Base-by-base conservation (phyloP, 208 protist species). In the Tritrichomonas musculus region DNA sequence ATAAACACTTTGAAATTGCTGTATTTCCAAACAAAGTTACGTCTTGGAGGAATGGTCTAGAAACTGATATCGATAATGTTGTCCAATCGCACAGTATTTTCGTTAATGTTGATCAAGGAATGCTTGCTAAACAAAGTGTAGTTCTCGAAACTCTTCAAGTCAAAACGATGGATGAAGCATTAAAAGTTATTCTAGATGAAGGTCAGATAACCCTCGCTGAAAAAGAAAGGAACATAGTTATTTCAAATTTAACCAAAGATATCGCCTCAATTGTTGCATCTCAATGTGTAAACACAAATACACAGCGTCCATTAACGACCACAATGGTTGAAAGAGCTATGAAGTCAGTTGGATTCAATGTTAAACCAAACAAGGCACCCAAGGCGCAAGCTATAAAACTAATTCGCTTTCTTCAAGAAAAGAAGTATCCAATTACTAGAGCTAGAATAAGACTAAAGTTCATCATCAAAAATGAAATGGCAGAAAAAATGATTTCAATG, bases 21-120 rank as follows among this genome's bases (percentile, higher is more conserved):
- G 77, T 88, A 20, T 44, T 49, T 88, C 77, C 77, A 60, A 88
- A 88, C 77, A 88, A 88, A 88, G 77, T 88, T 22, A 57, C 77
- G 0, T 53, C 41, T 22, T 88, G 77, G 77, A 53, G 77, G 57
- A 57, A 88, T 88, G 77, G 77, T 20, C 77, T 88, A 0, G 77
- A 88, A 17, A 53, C 44, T 33, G 44, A 88, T 88, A 88, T 88
- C 30, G 77, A 88, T 30, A 47, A 88, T 33, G 77, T 88, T 88
- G 77, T 88, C 39, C 77, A 88, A 88, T 88, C 77, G 39, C 77
- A 57, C 11, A 47, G n/a, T n/a, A 88, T 88, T 57, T 88, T 88
- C n/a, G 20, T n/a, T 39, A 88, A 88, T 39, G 77, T 88, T 13
- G 77, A 88, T 88, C 77, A 39, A 1, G 77, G 77, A 39, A 88